A percentile compares a stretch with the other conserved stretches of the same genome.
Conservation (phyloP, 2,329 filamentous ascomycete species). For the Emmonsiellopsis sp. region DNA sequence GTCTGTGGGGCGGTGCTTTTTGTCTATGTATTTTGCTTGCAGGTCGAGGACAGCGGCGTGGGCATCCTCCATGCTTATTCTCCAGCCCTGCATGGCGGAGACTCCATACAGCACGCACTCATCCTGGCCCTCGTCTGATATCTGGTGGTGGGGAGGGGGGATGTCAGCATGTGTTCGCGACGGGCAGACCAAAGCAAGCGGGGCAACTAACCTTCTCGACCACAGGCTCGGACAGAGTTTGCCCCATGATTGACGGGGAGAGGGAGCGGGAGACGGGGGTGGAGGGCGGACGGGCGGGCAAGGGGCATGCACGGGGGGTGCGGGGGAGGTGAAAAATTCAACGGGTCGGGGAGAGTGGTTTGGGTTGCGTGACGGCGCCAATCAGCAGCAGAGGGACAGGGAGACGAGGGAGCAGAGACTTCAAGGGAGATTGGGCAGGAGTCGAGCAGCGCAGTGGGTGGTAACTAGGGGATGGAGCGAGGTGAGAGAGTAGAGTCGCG, state of each 20-base stretch:
- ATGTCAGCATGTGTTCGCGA: neutral
- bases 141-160: conserved; percentile 39
- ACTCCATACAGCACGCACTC: conserved; percentile 87
- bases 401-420: too few relatives aligned
- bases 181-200: conserved; percentile 2
- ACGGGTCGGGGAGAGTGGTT: neutral
- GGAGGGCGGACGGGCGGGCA: conserved; percentile 16
- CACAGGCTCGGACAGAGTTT: conserved; percentile 97
- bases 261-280: conserved; percentile 14
- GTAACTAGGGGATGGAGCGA: too few relatives aligned
- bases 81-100: conserved; percentile 99
- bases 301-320: conserved; percentile 19
- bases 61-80: conserved; percentile 98
- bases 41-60: conserved; percentile 87
- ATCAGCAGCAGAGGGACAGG: too few relatives aligned
- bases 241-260: conserved; percentile 64
- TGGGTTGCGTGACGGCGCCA: too few relatives aligned
- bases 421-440: too few relatives aligned
- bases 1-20: conserved; percentile 48
- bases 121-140: conserved; percentile 84
- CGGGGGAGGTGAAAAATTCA: conserved; percentile 19
- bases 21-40: conserved; percentile 49
- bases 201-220: conserved; percentile 80
- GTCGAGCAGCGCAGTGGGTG: too few relatives aligned
- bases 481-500: too few relatives aligned